Conservation (phyloP, 1,284 basidiomycete genomes). For the Erythrobasidium hasegawianum region DNA sequence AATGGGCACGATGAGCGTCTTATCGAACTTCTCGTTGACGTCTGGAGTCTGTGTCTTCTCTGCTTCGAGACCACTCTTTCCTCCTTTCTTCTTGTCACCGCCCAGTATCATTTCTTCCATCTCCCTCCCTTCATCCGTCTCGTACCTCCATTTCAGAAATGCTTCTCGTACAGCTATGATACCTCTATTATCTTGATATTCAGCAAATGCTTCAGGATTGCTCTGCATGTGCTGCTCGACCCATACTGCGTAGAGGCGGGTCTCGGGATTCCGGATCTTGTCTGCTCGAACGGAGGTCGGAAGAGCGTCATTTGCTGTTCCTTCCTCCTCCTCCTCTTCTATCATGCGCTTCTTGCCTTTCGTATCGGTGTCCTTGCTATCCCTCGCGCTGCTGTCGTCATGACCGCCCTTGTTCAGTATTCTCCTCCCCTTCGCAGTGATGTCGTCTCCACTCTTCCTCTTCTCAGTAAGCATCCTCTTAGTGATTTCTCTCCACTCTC, state of each 20-base stretch:
- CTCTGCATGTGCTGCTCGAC: constrained; percentile 64
- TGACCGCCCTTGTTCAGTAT: not conserved
- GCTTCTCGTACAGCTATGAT: constrained; percentile 78
- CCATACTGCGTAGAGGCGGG: constrained; percentile 54
- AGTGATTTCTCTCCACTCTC: constrained; percentile 95
- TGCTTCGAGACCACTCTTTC: constrained; percentile 36
- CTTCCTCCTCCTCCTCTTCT: constrained; percentile 1
- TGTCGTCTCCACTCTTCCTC: constrained; percentile 23
- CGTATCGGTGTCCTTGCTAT: constrained; percentile 20
- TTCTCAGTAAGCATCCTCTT: constrained; percentile 60
- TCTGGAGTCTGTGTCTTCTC: constrained; percentile 36
- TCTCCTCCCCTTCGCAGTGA: constrained; percentile 5
- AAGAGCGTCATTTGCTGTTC: constrained; percentile 57
- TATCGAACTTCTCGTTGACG: constrained; percentile 50
- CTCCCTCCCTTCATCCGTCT: constrained; percentile 29
- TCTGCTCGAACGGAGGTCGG: constrained; percentile 29
- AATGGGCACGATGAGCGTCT: constrained; percentile 80
- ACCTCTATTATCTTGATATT: constrained; percentile 67
- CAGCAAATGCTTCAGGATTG: constrained; percentile 62
- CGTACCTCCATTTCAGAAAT: constrained; percentile 66
- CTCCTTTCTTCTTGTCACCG: constrained; percentile 46
- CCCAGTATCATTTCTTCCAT: constrained; percentile 48
- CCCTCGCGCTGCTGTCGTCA: not conserved
- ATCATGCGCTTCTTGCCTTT: not conserved
- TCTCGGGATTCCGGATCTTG: constrained; percentile 50